Percentiles rank a stretch among this genome's conserved stretches.
Evolutionary conservation across 202 grass and related monocot species (phyloP).

Genomic region (Panicum virgatum): DNA sequence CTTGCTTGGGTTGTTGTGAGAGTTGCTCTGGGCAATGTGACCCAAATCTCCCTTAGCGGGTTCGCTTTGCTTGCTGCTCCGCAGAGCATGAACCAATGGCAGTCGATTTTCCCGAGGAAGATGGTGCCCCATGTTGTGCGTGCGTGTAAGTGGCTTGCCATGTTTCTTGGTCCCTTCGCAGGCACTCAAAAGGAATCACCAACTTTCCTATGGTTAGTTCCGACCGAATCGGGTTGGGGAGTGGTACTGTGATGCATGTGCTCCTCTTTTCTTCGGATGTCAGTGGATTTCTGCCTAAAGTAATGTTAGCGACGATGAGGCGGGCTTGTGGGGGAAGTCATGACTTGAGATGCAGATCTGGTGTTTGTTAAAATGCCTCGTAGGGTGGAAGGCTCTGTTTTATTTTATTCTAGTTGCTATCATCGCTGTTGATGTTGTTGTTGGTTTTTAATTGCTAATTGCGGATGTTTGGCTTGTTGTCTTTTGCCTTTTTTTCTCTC

Average conservation of each 20-base stretch:
- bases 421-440: not conserved
- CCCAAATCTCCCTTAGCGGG: not conserved
- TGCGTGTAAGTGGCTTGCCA: not conserved
- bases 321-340: not conserved
- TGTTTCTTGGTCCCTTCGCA: conserved; percentile 5
- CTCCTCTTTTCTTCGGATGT: not conserved
- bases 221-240: not conserved
- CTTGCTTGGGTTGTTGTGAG: not conserved
- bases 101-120: not conserved
- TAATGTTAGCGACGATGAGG: not conserved
- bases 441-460: not conserved
- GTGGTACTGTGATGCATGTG: not conserved
- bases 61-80: not conserved
- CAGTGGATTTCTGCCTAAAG: conserved; percentile 15
- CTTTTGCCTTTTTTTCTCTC: not conserved
- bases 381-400: not conserved
- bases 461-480: not conserved
- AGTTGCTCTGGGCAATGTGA: not conserved
- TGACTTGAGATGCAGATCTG: conserved; percentile 12
- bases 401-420: not conserved
- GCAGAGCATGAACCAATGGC: not conserved
- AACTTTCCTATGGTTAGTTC: not conserved
- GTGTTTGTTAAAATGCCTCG: not conserved
- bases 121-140: not conserved
- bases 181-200: conserved; percentile 11